Evolutionary conservation across 805 yeast genomes (phyloP).

Genomic region (Jamesozyma spencerorum): DNA sequence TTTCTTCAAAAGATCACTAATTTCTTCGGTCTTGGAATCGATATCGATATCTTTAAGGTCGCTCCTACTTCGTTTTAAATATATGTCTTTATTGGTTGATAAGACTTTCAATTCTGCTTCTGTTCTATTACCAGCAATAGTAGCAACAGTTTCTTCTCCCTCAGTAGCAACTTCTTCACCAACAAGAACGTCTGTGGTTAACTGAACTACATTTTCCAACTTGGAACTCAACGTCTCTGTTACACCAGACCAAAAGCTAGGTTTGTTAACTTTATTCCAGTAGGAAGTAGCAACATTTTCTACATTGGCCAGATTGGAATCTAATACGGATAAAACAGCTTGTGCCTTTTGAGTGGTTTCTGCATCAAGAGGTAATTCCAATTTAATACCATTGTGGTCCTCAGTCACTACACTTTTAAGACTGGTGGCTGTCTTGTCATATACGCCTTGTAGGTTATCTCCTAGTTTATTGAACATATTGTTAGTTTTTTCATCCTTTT

Average conservation of each 20-base stretch:
- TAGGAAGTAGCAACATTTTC: constrained; percentile 56
- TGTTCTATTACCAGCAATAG: constrained; percentile 43
- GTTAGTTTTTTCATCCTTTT: constrained; percentile 41
- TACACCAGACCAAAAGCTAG: constrained; percentile 25
- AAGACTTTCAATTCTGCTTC: constrained; percentile 55
- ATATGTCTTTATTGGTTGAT: constrained; percentile 40
- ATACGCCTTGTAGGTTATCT: constrained; percentile 36
- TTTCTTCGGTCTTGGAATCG: constrained; percentile 39
- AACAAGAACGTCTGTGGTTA: constrained; percentile 8
- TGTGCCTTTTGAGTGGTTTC: constrained; percentile 39
- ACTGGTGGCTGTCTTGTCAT: constrained; percentile 22
- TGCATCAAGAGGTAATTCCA: constrained; percentile 20
- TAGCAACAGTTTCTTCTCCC: constrained; percentile 3
- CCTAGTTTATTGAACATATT: constrained; percentile 44
- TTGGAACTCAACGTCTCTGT: constrained; percentile 14
- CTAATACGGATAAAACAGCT: constrained; percentile 59
- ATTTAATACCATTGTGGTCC: constrained; percentile 20
- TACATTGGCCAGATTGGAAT: constrained; percentile 60
- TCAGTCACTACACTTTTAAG: constrained; percentile 15
- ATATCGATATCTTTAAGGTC: constrained; percentile 12
- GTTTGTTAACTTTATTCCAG: constrained; percentile 23
- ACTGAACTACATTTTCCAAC: constrained; percentile 17
- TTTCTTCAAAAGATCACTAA: constrained; percentile 38
- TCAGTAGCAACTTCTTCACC: constrained; percentile 19
- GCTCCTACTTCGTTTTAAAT: constrained; percentile 21